These are phyloP conservation scores for Nicotiana noctiflora DNA, from an alignment of 257 asterid genomes.

Conservation along the genomic window DNA sequence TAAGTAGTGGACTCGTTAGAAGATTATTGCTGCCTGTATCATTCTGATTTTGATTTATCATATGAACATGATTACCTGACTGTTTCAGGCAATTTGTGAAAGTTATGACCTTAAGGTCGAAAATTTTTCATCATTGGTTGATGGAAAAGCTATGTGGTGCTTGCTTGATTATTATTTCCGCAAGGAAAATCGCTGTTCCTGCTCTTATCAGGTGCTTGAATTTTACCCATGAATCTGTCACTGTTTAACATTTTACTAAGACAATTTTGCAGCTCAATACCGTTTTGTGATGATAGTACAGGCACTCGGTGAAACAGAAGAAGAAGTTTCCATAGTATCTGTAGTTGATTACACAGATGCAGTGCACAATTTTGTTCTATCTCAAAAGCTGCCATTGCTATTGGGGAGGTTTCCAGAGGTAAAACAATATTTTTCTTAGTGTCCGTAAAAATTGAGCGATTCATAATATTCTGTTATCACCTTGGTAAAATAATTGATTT, in stretches of 20 bases:
- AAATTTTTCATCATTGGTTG: conserved; percentile 65
- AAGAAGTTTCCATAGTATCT: conserved; percentile 78
- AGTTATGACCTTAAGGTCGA: conserved; percentile 65
- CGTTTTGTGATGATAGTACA: conserved; percentile 24
- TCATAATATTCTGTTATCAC: background rate
- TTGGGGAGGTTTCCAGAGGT: conserved; percentile 99
- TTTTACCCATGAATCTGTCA: background rate
- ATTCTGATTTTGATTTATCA: background rate
- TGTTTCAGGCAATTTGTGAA: conserved; percentile 73
- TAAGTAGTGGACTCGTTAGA: background rate
- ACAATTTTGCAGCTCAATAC: conserved; percentile 1
- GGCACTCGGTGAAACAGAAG: conserved; percentile 44
- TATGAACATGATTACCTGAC: background rate
- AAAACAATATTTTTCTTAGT: background rate
- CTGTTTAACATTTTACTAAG: background rate
- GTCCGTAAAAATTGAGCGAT: background rate
- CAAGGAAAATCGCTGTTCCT: conserved; percentile 58
- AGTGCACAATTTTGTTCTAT: conserved; percentile 86
- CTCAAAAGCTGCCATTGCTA: conserved; percentile 79
- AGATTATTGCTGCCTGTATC: background rate
- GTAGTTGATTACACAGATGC: conserved; percentile 88
- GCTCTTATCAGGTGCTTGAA: conserved; percentile 52
- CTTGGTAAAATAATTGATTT: background rate
- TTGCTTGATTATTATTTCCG: conserved; percentile 94
- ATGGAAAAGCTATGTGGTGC: conserved; percentile 99